Base-by-base conservation (phyloP, 257 asterid genomes). In the Buddleja alternifolia region DNA sequence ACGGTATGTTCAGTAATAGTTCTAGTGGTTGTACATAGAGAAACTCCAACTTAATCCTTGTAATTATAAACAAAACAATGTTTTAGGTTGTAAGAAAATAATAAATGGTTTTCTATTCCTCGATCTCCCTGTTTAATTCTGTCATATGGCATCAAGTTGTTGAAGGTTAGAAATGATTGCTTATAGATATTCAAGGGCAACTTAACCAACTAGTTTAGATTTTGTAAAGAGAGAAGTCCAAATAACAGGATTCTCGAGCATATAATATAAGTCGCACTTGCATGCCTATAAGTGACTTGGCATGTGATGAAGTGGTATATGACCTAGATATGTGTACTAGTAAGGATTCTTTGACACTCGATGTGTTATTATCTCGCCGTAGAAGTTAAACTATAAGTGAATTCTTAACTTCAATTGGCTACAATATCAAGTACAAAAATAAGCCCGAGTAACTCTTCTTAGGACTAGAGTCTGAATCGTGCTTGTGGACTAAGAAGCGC, bases 21-120 rank as follows among this genome's bases (percentile, higher is more conserved):
- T 69, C 62, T 58, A 59, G 67, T 57, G 53, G 37, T 57, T 36
- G 55, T 60, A 15, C 32, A 47, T 37, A 55, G 40, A 6, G 52
- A 46, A 41, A 25, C 2, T 29, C 14, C 45, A 19, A 7, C 15
- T 37, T 12, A 46, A 8, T 20, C 11, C 52, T 57, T 47, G 5
- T 69, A 12, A 42, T 47, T 25, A 4, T 61, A 40, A 25, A 41
- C 4, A 53, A 21, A 6, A 53, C 37, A 8, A 21, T 53, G 4
- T 53, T 23, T 53, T 58, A 32, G 17, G 20, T 61, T 61, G 66
- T 14, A 17, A 4, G 16, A 10, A 21, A 56, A n/a, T n/a, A n/a
- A n/a, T n/a, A n/a, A n/a, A n/a, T n/a, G 41, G 10, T 29, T 17
- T 41, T 12, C 16, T 40, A 40, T 15, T 16, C n/a, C 8, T 16